Base-by-base conservation (phyloP, 176 grass and related monocot species). In the Pharus latifolius region DNA sequence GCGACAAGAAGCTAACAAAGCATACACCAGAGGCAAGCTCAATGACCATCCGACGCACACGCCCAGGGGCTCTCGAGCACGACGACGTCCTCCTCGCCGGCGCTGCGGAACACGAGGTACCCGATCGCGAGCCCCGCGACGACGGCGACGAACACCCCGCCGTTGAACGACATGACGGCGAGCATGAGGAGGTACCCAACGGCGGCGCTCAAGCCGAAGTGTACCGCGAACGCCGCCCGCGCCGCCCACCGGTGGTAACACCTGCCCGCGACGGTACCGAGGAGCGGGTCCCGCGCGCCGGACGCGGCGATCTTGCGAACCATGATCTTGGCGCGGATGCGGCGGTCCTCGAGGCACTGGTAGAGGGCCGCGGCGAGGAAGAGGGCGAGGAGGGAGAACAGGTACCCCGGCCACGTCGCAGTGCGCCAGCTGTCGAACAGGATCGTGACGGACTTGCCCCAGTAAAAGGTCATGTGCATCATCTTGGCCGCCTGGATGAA, bases 401-500 rank as follows among this genome's bases (percentile, higher is more conserved):
- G 49, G 55, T 88, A 88, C 9, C 48, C 40, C 1, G 43, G 38
- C 85, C 74, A 88, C 33, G 80, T 63, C 11, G 40, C 8, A 46
- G 80, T 83, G 9, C 30, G 49, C 85, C 85, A 88, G 3, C 52
- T 66, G 60, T 83, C 79, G 61, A 88, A 88, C 42, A 88, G 80
- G 26, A 88, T 80, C 3, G 80, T 83, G 17, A 79, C 85, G 31
- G 51, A 57, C 46, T 33, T 79, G 69, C 80, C 80, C 85, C 80
- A 88, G 80, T 88, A 88, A 74, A 88, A 88, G 69, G 75, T 80
- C 85, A 88, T 88, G 69, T 88, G 85, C 85, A 88, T 88, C 85
- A 88, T 88, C 75, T 44, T 78, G 29, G 40, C 42, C 0, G 29
- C 8, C 35, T 15, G 49, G 53, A 63, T 31, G 19, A 3, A 56